Percentiles rank a stretch among this genome's conserved stretches.
Evolutionary conservation across 495 filamentous ascomycete genomes (phyloP).

Genomic region (Parathielavia appendiculata): DNA sequence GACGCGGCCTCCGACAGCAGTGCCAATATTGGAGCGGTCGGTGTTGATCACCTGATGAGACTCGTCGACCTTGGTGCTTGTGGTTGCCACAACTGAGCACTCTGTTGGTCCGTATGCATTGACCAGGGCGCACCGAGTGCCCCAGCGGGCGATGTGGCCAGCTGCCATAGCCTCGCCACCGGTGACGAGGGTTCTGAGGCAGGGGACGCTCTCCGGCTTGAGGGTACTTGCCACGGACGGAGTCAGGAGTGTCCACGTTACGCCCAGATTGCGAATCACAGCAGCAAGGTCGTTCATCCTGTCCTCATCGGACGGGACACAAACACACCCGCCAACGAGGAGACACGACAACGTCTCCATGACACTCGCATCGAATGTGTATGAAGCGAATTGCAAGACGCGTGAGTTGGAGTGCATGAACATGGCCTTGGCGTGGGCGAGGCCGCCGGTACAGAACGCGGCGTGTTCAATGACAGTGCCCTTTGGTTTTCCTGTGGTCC

Average conservation of each 20-base stretch:
- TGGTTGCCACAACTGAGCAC: conserved; percentile 32
- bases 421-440: conserved; percentile 39
- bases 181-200: conserved; percentile 23
- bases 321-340: conserved; percentile 45
- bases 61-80: conserved; percentile 26
- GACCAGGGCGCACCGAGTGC: conserved; percentile 33
- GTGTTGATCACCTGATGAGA: conserved; percentile 19
- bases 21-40: conserved; percentile 40
- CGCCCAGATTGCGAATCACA: conserved; percentile 23
- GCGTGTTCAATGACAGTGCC: conserved; percentile 44
- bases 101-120: conserved; percentile 57
- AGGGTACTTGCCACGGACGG: conserved; percentile 47
- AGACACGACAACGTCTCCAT: conserved; percentile 53
- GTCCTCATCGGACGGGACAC: conserved; percentile 36
- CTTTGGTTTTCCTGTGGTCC: conserved; percentile 41
- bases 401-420: conserved; percentile 39
- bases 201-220: conserved; percentile 18
- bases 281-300: conserved; percentile 28
- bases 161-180: conserved; percentile 28
- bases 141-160: conserved; percentile 29
- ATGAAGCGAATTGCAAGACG: conserved; percentile 57
- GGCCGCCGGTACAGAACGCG: conserved; percentile 32
- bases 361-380: conserved; percentile 57
- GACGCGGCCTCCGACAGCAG: conserved; percentile 36
- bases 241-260: conserved; percentile 33